Base-by-base conservation (phyloP, 129 eudicot species). In the Tanacetum coccineum region DNA sequence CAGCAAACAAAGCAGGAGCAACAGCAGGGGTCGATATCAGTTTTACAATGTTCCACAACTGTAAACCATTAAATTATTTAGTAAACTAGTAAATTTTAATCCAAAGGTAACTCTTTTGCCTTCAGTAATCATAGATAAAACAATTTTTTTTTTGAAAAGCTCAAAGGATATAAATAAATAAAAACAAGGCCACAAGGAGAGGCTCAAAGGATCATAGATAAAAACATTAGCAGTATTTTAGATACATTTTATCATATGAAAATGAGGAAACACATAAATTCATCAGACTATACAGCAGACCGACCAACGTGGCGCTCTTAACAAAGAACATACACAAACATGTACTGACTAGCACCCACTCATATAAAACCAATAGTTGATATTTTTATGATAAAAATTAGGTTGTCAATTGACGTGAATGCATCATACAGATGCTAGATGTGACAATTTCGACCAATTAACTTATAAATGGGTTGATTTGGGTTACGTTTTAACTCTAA, bases 1-100 rank as follows among this genome's bases (percentile, higher is more conserved):
- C 98, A 60, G 87, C 96, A 81, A 88, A 87, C 66, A 88, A 44
- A 70, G 91, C 89, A 36, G 98, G 96, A 58, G 95, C 64, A 36
- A 80, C 71, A 15, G 85, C 56, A 39, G 91, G 85, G 22, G 91
- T 79, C 1, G 92, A 65, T 22, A 84, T 9, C n/a, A 81, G 72
- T 66, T 77, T 93, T 55, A 88, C 49, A 65, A 88, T 12, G 68
- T 86, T 76, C 86, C 89, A 92, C 65, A 87, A 83, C 97, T 91
- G 94, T 60, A 64, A 81, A 74, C 28, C 42, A 71, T 17, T 32
- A 20, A 68, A 36, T 19, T 8, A 14, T 4, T 59, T 22, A 13
- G 30, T 28, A n/a, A 60, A 59, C 44, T 18, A 59, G 62, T 66
- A 49, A 51, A 32, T 51, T 64, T 4, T 11, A 61, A 11, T 52